Percentiles rank a stretch among this genome's conserved stretches.
phyloP scores from a whole-genome alignment of 1,139 yeast genomes.

The Candida neerlandica region DNA sequence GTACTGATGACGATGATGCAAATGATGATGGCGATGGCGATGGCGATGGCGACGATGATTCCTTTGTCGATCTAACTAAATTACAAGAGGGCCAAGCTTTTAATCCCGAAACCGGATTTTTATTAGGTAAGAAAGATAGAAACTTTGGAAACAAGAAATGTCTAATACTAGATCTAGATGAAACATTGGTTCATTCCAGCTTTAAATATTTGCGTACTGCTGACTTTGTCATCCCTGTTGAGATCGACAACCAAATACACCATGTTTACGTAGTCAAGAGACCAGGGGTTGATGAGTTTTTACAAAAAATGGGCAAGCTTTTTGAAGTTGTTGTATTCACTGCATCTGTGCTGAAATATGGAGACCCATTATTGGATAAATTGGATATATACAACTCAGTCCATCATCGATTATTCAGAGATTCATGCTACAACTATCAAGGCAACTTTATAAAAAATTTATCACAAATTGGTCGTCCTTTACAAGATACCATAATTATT shows the following conservation, averaged over 20 bases:
- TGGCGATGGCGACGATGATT: slow-evolving; percentile 29
- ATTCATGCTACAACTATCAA: slow-evolving; percentile 62
- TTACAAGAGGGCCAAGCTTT: slow-evolving; percentile 71
- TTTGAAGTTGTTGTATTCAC: slow-evolving; percentile 97
- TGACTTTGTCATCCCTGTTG: slow-evolving; percentile 87
- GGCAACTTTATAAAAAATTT: slow-evolving; percentile 94
- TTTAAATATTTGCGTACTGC: slow-evolving; percentile 91
- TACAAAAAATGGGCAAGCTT: slow-evolving; percentile 78
- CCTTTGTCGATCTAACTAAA: slow-evolving; percentile 50
- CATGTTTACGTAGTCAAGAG: slow-evolving; percentile 95
- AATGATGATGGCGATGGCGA: slow-evolving; percentile 17
- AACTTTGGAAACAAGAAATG: slow-evolving; percentile 66
- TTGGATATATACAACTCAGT: slow-evolving; percentile 72
- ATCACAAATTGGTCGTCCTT: slow-evolving; percentile 91
- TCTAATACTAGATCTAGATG: slow-evolving; percentile 89
- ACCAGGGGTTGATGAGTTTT: slow-evolving; percentile 96
- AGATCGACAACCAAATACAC: slow-evolving; percentile 85
- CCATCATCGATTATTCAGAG: slow-evolving; percentile 92
- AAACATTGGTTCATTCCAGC: slow-evolving; percentile 93
- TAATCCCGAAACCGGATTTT: slow-evolving; percentile 60
- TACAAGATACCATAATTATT: slow-evolving; percentile 80
- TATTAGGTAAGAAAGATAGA: slow-evolving; percentile 51
- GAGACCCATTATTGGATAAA: slow-evolving; percentile 91
- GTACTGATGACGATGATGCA: slow-evolving; percentile 19
- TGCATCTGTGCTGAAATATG: slow-evolving; percentile 92